Percentiles rank a stretch among this genome's conserved stretches.
Evolutionary conservation across 345 rosid genomes (phyloP).

Genomic region (Noccaea caerulescens): DNA sequence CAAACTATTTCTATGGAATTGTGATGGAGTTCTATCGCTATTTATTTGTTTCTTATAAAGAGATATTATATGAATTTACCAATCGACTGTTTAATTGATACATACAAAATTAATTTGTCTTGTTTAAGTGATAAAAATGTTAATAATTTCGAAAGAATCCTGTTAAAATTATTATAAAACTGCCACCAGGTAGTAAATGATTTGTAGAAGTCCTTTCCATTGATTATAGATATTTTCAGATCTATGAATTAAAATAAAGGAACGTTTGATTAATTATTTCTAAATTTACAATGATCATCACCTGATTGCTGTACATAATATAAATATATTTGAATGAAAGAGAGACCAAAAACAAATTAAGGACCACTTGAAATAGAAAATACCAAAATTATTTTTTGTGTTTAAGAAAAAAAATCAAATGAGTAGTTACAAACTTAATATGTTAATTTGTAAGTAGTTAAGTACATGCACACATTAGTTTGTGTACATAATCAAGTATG

Average conservation of each 20-base stretch:
- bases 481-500: neutral
- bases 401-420: neutral
- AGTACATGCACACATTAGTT: neutral
- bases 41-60: no score
- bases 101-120: no score
- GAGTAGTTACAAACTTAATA: no score
- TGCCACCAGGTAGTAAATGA: no score
- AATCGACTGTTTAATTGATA: no score
- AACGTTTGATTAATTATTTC: conserved; percentile 33
- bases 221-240: neutral
- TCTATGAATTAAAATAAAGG: conserved; percentile 3
- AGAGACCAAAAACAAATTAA: conserved; percentile 2
- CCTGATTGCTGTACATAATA: conserved; percentile 26
- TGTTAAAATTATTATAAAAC: no score
- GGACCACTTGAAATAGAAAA: conserved; percentile 5
- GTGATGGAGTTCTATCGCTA: no score
- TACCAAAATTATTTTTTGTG: neutral
- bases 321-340: neutral
- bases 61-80: no score
- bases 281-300: conserved; percentile 16
- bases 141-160: no score
- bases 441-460: no score
- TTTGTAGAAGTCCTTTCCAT: neutral
- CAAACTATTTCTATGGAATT: no score
- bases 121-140: no score